Evolutionary conservation across 441 rosid genomes (phyloP).

Genomic region (Populus trichocarpa): DNA sequence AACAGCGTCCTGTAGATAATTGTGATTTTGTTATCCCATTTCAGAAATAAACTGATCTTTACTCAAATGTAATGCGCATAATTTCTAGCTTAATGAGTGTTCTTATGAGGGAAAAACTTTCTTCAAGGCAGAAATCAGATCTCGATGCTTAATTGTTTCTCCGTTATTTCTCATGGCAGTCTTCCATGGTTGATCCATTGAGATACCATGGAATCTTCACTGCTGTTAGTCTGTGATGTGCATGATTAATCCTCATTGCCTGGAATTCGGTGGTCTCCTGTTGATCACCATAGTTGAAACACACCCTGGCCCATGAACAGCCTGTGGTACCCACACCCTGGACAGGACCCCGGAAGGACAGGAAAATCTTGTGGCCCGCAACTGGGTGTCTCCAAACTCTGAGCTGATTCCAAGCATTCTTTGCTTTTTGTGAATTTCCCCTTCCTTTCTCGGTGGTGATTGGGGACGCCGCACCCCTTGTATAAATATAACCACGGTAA

Average conservation of each 20-base stretch:
- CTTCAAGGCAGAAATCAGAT: background rate
- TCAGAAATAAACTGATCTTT: constrained; percentile 7
- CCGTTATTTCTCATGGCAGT: background rate
- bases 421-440: background rate
- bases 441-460: too few relatives aligned
- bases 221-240: background rate
- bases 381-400: background rate
- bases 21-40: constrained; percentile 19
- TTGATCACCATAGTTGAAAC: background rate
- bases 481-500: too few relatives aligned
- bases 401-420: background rate
- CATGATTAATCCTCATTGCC: background rate
- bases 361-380: background rate
- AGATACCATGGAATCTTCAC: background rate
- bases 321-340: background rate
- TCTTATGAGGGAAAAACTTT: background rate
- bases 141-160: background rate
- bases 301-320: background rate
- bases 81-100: too few relatives aligned
- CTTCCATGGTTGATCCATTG: background rate
- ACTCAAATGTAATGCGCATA: background rate
- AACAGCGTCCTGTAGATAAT: constrained; percentile 26
- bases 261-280: background rate
- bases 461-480: background rate
- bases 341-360: background rate